Percentiles rank a stretch among this genome's conserved stretches.
Conservation (phyloP, 1,139 yeast species). For the Scheffersomyces titani region DNA sequence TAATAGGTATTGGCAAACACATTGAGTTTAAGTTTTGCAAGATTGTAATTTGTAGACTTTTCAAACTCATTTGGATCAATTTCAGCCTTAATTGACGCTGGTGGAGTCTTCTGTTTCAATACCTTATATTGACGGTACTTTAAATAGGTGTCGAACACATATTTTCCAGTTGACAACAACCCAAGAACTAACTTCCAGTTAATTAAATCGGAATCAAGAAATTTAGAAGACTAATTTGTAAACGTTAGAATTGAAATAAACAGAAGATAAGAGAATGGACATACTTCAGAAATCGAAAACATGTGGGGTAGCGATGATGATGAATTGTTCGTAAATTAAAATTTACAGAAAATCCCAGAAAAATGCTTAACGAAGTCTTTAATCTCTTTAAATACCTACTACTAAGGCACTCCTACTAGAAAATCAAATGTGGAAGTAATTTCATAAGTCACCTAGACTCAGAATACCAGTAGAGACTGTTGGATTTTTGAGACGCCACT, state of each 20-base stretch:
- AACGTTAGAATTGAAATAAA: slow-evolving; percentile 8
- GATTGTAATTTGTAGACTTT: slow-evolving; percentile 77
- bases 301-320: slow-evolving; percentile 4
- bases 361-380: no score
- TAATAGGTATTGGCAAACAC: slow-evolving; percentile 55
- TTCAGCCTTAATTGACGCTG: slow-evolving; percentile 63
- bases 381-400: no score
- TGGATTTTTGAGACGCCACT: no score
- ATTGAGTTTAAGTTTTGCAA: slow-evolving; percentile 78
- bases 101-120: slow-evolving; percentile 55
- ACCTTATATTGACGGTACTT: slow-evolving; percentile 77
- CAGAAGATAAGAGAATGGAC: slow-evolving; percentile 6
- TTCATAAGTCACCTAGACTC: no score
- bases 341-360: no score
- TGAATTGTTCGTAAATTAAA: no score
- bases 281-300: slow-evolving; percentile 23
- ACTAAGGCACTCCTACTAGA: no score
- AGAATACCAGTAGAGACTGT: no score
- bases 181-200: slow-evolving; percentile 78
- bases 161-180: slow-evolving; percentile 77
- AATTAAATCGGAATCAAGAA: slow-evolving; percentile 58
- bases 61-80: slow-evolving; percentile 71
- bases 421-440: no score
- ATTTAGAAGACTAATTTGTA: slow-evolving; percentile 26
- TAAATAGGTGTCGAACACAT: slow-evolving; percentile 70